Base-by-base conservation (phyloP, 768 basidiomycete genomes). In the Boletus barrowsii region DNA sequence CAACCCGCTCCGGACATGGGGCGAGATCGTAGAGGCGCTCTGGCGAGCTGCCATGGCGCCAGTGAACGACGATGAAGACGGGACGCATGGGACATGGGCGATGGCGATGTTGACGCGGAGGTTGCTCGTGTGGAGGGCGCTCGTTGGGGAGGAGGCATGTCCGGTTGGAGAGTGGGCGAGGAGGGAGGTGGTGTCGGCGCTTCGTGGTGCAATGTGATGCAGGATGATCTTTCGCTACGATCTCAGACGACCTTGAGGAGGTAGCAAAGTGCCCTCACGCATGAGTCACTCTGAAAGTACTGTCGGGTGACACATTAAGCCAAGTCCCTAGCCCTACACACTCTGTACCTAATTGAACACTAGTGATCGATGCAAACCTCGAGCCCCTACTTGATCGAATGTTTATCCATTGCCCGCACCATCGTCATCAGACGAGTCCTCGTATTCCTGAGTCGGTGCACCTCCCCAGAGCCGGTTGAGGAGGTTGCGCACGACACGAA, bases 391-490 rank as follows among this genome's bases (percentile, higher is more conserved):
- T 35, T 35, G 33, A 35, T 35, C 4, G 3, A 10, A 35, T 14
- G 13, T 6, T 61, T 41, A 49, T 29, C 22, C 47, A 39, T 22
- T 42, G n/a, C 51, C 42, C 2, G 17, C 11, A 3, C 13, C 57
- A 22, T 45, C 63, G 36, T 66, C 66, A 13, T 60, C 58, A 10
- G 64, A 64, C 11, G 64, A 66, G 20, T 64, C 62, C 29, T 60
- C 57, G 24, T 66, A 60, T 24, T 59, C 57, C 24, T 36, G 56
- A 26, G 48, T 53, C 4, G 42, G 49, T 0, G 46, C 75, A 62
- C 68, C 65, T 37, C 76, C 83, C 80, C 83, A 88, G 57, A 89
- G 77, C 10, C 83, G 71, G 47, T 78, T 79, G 39, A 88, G 54
- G 8, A 88, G 69, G 60, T 83, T 84, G 11, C 83, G 75, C 2